These are phyloP conservation scores for Umbelopsis isabellina DNA, from an alignment of 192 early-diverging fungal genomes.

Conservation along the genomic window DNA sequence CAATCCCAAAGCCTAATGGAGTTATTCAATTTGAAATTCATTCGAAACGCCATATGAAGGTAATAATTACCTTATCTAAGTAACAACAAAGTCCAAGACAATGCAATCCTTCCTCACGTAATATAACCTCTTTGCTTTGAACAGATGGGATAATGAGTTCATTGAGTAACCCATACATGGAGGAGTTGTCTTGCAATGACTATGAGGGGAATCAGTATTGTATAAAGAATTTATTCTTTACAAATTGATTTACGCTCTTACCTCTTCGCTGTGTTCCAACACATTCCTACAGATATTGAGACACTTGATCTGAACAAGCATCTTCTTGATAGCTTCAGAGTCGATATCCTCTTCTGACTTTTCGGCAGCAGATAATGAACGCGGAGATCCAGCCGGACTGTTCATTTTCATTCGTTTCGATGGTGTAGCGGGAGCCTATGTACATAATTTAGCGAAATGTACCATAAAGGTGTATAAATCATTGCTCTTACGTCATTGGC, in stretches of 20 bases:
- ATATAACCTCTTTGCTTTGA: constrained; percentile 62
- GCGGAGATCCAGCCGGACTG: constrained; percentile 26
- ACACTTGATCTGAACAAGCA: constrained; percentile 64
- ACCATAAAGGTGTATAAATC: not conserved
- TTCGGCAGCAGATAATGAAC: constrained; percentile 23
- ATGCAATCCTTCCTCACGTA: constrained; percentile 80
- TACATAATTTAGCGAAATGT: not conserved
- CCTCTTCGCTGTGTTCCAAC: constrained; percentile 69
- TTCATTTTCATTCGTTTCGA: constrained; percentile 46
- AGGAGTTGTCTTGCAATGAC: constrained; percentile 69
- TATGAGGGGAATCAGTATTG: constrained; percentile 17
- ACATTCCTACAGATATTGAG: constrained; percentile 71
- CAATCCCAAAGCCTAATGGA: constrained; percentile 58
- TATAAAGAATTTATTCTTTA: constrained; percentile 1
- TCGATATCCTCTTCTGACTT: constrained; percentile 37
- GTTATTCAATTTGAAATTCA: not conserved
- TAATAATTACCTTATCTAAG: constrained; percentile 63
- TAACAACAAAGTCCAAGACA: constrained; percentile 82
- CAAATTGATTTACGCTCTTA: constrained; percentile 25
- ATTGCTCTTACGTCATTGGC: not conserved
- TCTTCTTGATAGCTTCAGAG: constrained; percentile 47
- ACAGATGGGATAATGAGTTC: constrained; percentile 75
- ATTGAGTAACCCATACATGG: constrained; percentile 75
- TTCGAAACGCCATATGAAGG: not conserved
- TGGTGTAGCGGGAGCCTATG: constrained; percentile 32